phyloP scores from a whole-genome alignment of 2,329 filamentous ascomycete genomes.

The Aspergillus pseudotamarii region DNA sequence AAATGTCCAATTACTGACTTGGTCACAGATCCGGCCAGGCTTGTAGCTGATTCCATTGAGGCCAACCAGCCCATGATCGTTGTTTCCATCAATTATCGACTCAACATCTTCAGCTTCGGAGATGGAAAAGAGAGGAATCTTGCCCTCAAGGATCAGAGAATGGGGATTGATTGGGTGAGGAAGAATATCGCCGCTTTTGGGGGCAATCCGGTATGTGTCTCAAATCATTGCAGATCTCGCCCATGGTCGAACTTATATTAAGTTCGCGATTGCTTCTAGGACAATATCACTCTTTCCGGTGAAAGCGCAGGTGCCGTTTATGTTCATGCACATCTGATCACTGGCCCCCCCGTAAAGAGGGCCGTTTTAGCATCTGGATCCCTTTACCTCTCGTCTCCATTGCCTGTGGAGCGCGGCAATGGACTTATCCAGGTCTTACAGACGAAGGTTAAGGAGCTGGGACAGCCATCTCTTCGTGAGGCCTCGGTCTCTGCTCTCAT shows the following conservation, averaged over 20 bases:
- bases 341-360: constrained; percentile 35
- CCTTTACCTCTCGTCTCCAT: constrained; percentile 47
- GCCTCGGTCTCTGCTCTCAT: constrained; percentile 36
- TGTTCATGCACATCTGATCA: constrained; percentile 46
- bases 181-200: constrained; percentile 45
- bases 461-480: constrained; percentile 31
- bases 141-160: constrained; percentile 40
- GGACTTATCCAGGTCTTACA: constrained; percentile 34
- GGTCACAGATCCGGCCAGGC: constrained; percentile 33
- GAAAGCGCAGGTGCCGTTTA: constrained; percentile 53
- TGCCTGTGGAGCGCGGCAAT: constrained; percentile 37
- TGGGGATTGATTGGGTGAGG: constrained; percentile 44
- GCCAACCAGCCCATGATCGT: constrained; percentile 43
- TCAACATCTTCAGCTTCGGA: constrained; percentile 52
- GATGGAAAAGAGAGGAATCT: constrained; percentile 45
- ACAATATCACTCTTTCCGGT: constrained; percentile 47
- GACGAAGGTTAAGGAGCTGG: constrained; percentile 29
- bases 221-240: neutral
- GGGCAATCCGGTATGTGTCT: constrained; percentile 41
- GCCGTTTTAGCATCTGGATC: constrained; percentile 48
- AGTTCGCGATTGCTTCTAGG: constrained; percentile 21
- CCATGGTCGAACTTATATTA: neutral
- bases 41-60: constrained; percentile 41
- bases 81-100: constrained; percentile 48
- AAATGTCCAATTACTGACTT: neutral